Percentiles rank a stretch among this genome's conserved stretches.
Conservation (phyloP, 495 filamentous ascomycete genomes). For the Neurospora tetrasperma region DNA sequence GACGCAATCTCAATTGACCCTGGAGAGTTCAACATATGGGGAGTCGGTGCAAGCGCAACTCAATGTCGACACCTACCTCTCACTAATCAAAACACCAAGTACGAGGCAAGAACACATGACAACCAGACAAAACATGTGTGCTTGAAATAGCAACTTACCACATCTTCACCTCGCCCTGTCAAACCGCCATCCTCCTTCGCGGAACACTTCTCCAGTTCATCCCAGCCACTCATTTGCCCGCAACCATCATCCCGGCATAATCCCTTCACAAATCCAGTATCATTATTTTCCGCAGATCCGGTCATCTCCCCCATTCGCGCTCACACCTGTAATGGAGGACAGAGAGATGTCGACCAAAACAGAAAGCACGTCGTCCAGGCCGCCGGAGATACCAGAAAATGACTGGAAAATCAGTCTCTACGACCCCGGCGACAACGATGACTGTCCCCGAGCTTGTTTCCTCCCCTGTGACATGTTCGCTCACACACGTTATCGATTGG, state of each 20-base stretch:
- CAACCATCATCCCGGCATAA: not conserved
- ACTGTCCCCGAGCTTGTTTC: constrained; percentile 15
- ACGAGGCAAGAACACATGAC: not conserved
- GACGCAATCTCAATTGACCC: not conserved
- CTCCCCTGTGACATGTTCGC: constrained; percentile 16
- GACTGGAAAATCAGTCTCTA: constrained; percentile 13
- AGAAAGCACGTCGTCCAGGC: not conserved
- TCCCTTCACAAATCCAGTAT: not conserved
- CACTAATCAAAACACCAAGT: not conserved
- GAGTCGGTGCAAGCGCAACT: not conserved
- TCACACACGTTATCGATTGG: constrained; percentile 14
- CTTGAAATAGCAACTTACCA: not conserved
- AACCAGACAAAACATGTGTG: not conserved
- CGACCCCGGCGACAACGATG: constrained; percentile 11
- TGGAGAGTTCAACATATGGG: not conserved
- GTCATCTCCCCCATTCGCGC: not conserved
- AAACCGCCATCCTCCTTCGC: not conserved
- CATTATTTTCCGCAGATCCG: not conserved
- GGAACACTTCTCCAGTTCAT: not conserved
- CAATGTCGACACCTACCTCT: not conserved
- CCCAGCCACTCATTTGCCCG: not conserved
- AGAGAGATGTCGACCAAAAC: not conserved
- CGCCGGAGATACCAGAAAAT: not conserved
- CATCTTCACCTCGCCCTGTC: not conserved
- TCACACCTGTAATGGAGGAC: not conserved